These are phyloP conservation scores for Leishmania gerbilli DNA, from an alignment of 208 protist genomes.

Conservation along the genomic window DNA sequence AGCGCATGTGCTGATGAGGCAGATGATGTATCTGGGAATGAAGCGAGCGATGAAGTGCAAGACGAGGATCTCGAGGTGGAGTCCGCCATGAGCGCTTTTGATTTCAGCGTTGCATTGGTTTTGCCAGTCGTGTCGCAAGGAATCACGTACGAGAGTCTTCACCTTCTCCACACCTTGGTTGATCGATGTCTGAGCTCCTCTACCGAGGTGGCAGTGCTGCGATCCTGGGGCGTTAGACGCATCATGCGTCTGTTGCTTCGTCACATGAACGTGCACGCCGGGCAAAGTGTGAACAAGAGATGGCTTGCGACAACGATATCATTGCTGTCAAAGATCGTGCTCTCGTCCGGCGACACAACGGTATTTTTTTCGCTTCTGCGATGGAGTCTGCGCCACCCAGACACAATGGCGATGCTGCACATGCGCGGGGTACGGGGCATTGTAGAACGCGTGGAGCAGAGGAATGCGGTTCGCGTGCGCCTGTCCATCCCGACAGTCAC, in stretches of 20 bases:
- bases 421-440: slow-evolving; percentile 36
- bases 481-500: slow-evolving; percentile 45
- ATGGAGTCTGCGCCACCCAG: slow-evolving; percentile 47
- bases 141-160: slow-evolving; percentile 43
- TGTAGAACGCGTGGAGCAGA: slow-evolving; percentile 48
- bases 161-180: slow-evolving; percentile 59
- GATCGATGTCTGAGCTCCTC: slow-evolving; percentile 50
- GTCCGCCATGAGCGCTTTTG: slow-evolving; percentile 47
- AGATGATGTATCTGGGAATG: not conserved
- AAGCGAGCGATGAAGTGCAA: slow-evolving; percentile 9
- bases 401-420: slow-evolving; percentile 17
- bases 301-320: slow-evolving; percentile 54
- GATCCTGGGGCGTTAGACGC: slow-evolving; percentile 69
- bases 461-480: slow-evolving; percentile 39
- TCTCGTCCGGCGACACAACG: slow-evolving; percentile 56
- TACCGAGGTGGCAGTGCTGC: slow-evolving; percentile 34
- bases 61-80: slow-evolving; percentile 22
- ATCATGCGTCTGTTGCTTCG: slow-evolving; percentile 56
- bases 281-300: slow-evolving; percentile 12
- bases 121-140: slow-evolving; percentile 33
- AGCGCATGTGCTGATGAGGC: slow-evolving; percentile 9
- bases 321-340: slow-evolving; percentile 67
- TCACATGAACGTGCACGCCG: slow-evolving; percentile 43
- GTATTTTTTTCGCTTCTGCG: slow-evolving; percentile 54
- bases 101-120: slow-evolving; percentile 68